A percentile compares a stretch with the other conserved stretches of the same genome.
These are phyloP conservation scores for Fusarium sp. DNA, from an alignment of 2,329 filamentous ascomycete species.

Conservation along the genomic window DNA sequence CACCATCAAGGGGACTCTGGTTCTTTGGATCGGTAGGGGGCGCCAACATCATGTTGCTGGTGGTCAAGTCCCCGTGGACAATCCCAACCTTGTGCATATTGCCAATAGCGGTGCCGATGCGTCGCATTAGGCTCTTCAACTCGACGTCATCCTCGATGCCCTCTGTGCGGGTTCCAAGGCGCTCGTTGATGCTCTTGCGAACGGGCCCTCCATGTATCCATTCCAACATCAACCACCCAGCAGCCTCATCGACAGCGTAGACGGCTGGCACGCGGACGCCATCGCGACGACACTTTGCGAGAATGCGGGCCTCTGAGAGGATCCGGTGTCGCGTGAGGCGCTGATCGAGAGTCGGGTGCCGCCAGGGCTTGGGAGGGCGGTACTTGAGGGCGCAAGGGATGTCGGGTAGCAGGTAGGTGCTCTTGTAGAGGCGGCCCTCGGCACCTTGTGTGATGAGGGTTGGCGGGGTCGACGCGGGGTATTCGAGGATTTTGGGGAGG, in stretches of 20 bases:
- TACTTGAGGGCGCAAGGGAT: constrained; percentile 85
- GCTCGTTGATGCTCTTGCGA: constrained; percentile 71
- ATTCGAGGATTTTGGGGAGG: constrained; percentile 70
- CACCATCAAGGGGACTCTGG: constrained; percentile 62
- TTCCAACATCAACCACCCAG: constrained; percentile 82
- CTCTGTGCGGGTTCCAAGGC: constrained; percentile 62
- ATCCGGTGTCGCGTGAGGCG: constrained; percentile 87
- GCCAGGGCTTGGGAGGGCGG: constrained; percentile 88
- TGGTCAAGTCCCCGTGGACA: constrained; percentile 94
- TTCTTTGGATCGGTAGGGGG: constrained; percentile 39
- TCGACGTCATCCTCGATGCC: constrained; percentile 55
- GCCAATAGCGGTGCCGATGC: constrained; percentile 75
- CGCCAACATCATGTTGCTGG: constrained; percentile 91
- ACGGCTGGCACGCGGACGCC: constrained; percentile 84
- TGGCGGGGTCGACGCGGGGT: constrained; percentile 66
- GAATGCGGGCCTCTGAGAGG: constrained; percentile 84
- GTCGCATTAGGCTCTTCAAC: constrained; percentile 69
- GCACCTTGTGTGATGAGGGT: constrained; percentile 88
- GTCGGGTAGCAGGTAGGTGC: constrained; percentile 74
- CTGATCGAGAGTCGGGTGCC: constrained; percentile 86
- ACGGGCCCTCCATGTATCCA: constrained; percentile 81
- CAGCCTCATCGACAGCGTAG: constrained; percentile 69
- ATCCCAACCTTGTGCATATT: constrained; percentile 83
- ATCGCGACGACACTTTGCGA: constrained; percentile 79
- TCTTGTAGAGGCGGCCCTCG: constrained; percentile 92